Base-by-base conservation (phyloP, 345 rosid species). In the Erucastrum elatum region DNA sequence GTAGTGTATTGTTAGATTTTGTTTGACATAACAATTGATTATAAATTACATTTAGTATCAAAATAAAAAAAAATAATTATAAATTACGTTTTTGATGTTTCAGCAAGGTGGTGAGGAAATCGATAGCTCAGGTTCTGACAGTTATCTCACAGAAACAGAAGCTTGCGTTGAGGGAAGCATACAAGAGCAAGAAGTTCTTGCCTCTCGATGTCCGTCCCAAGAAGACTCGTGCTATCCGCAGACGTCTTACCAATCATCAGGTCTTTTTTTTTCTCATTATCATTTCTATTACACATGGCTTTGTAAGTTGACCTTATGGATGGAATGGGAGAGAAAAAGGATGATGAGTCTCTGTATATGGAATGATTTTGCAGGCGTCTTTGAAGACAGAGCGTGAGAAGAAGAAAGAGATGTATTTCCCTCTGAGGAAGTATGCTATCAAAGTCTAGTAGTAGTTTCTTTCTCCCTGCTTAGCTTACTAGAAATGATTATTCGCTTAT, bases 121-220 rank as follows among this genome's bases (percentile, higher is more conserved):
- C 94, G 0, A 90, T 94, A 30, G 98, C 98, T 0, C 97, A 91
- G 75, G 98, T 94, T 0, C 74, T 94, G 91, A 94, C 98, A 1
- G 96, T 46, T 67, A 87, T 86, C 77, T 91, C 98, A 0, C 97
- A 94, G 85, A 91, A 84, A 68, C 98, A 94, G 86, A 94, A 94
- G 77, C 74, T 82, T 37, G 91, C 90, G 0, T 44, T 94, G 56
- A 91, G 97, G 84, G 94, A 91, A 13, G 98, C 78, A 4, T 94
- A 89, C 82, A 88, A 90, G 88, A 91, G 90, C 26, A 94, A 91
- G 86, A 94, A 88, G 81, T 77, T 83, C 13, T 68, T 91, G 84
- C 98, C 98, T 0, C 98, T 94, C 25, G 97, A 94, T 82, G 85
- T 91, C 12, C 98, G 98, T 12, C 98, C 97, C 69, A 94, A 94